These are phyloP conservation scores for Parathielavia hyrcaniae DNA, from an alignment of 495 filamentous ascomycete species.

Conservation along the genomic window DNA sequence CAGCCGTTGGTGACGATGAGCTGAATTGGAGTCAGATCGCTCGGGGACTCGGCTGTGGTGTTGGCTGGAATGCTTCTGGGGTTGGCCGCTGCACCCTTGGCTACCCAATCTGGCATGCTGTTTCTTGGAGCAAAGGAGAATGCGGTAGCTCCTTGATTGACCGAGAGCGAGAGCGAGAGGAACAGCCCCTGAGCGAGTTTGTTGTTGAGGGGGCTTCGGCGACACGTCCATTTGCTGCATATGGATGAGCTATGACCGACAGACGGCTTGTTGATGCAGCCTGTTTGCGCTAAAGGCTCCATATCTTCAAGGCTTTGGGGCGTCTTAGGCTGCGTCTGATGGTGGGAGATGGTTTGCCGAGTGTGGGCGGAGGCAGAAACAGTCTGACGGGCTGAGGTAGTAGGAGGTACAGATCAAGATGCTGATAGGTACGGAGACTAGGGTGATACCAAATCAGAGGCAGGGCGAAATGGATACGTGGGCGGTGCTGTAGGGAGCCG, in stretches of 20 bases:
- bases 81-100: background rate
- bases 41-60: conserved; percentile 1
- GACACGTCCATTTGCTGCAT: background rate
- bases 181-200: background rate
- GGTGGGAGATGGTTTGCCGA: too few species aligned
- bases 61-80: background rate
- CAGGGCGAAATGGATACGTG: too few species aligned
- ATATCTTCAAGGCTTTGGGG: too few species aligned
- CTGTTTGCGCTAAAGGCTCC: too few species aligned
- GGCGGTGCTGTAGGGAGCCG: too few species aligned
- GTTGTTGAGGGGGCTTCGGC: background rate
- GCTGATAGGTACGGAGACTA: too few species aligned
- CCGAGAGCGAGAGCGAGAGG: background rate
- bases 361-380: background rate
- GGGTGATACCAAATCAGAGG: too few species aligned
- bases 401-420: too few species aligned
- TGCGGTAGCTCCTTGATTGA: background rate
- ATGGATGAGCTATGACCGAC: too few species aligned
- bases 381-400: too few species aligned
- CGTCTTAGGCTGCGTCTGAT: too few species aligned
- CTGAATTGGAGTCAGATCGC: conserved; percentile 34
- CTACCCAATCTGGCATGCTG: background rate
- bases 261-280: background rate
- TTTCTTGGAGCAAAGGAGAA: background rate
- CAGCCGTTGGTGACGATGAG: conserved; percentile 61